Evolutionary conservation across 257 asterid species (phyloP), one percentile per base, ranked within the genome.

Genomic region (Scutellaria galericulata): DNA sequence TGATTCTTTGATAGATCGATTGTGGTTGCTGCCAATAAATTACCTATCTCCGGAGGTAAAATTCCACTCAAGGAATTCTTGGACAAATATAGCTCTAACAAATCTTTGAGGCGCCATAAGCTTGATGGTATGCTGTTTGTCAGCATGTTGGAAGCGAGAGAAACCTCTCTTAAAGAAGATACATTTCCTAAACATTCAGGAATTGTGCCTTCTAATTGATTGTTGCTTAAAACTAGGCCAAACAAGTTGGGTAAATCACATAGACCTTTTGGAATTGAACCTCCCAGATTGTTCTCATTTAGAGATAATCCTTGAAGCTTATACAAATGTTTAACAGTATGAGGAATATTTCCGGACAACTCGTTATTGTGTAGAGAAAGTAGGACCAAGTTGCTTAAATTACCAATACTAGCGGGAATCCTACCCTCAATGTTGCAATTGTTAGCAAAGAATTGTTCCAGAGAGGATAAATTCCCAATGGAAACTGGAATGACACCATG

Each of bases 401-500:
- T 53, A 12, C 35, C 12, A 7, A 56, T 56, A 24, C 0, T 7
- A 22, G 2, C 15, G 0, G 63, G 41, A 56, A 55, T 55, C 14
- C 40, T 55, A 10, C 62, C 62, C 9, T 56, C 10, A 5, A 56
- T 24, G 5, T 35, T 58, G 46, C 46, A 12, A 12, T 35, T 31
- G 22, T 0, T 5, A 0, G 53, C 70, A 45, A 0, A 2, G 3
- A 80, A 44, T 3, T 0, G 2, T 4, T 50, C 4, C 7, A 82
- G 13, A 0, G 71, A 79, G 18, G 70, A 82, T 24, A 82, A 57
- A 18, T 76, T 82, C 27, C 82, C 82, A n/a, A 82, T 13, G 53
- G 84, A 75, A 5, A 35, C 7, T 6, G 82, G 80, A 45, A 82
- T 50, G n/a, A 22, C 13, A 3, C 74, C 75, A 3, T 58, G 18